Percentiles rank a stretch among this genome's conserved stretches.
These are phyloP conservation scores for Aspergillus costaricaensis DNA, from an alignment of 2,329 filamentous ascomycete genomes.

Conservation along the genomic window DNA sequence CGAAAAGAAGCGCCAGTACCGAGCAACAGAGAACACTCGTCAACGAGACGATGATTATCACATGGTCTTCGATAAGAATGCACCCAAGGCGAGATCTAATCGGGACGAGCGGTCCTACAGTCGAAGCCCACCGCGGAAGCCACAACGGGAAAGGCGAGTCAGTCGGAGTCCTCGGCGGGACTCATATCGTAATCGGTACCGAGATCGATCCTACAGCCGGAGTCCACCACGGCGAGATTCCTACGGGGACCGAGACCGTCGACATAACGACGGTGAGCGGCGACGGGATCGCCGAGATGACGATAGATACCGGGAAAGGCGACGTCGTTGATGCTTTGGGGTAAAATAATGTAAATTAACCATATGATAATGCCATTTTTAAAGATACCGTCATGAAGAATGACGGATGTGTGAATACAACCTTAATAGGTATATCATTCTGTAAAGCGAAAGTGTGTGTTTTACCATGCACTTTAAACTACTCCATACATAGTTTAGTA, in stretches of 20 bases:
- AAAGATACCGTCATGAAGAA: too few relatives aligned
- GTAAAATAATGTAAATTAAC: background rate
- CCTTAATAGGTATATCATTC: background rate
- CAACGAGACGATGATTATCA: constrained; percentile 62
- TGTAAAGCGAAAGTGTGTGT: background rate
- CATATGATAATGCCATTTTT: too few relatives aligned
- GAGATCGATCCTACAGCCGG: constrained; percentile 38
- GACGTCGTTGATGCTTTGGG: constrained; percentile 18
- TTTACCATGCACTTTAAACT: too few relatives aligned
- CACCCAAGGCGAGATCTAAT: constrained; percentile 17
- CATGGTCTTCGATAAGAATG: constrained; percentile 74
- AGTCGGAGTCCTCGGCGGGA: constrained; percentile 33
- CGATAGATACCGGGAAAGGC: constrained; percentile 33
- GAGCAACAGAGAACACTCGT: constrained; percentile 60
- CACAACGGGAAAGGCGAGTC: constrained; percentile 33
- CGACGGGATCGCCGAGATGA: constrained; percentile 29
- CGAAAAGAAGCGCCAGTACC: constrained; percentile 89
- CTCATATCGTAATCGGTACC: constrained; percentile 37
- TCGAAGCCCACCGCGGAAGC: constrained; percentile 48
- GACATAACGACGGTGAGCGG: constrained; percentile 38
- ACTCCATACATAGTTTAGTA: too few relatives aligned
- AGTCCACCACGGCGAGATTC: constrained; percentile 30
- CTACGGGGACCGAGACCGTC: constrained; percentile 40
- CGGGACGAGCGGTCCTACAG: constrained; percentile 38
- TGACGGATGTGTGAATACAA: too few relatives aligned